phyloP scores from a whole-genome alignment of 2,329 filamentous ascomycete species.

The Didymella keratinophila region DNA sequence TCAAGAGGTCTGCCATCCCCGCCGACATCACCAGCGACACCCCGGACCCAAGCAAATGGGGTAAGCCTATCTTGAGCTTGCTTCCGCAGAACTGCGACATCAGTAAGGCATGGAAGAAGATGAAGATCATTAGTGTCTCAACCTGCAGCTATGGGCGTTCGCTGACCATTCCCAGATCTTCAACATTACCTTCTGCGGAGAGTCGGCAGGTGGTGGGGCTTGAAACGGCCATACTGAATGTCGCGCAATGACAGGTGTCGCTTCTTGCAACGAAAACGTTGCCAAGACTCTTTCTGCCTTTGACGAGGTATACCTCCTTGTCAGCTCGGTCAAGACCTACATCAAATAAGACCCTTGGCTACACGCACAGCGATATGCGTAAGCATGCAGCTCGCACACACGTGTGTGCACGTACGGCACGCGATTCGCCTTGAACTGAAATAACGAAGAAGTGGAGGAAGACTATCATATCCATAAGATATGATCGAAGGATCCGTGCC shows the following conservation, averaged over 20 bases:
- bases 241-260: conserved; percentile 52
- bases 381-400: background rate
- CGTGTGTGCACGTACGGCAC: too few relatives aligned
- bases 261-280: conserved; percentile 45
- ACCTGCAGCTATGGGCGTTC: background rate
- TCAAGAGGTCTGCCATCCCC: conserved; percentile 56
- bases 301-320: conserved; percentile 30
- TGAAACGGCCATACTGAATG: conserved; percentile 56
- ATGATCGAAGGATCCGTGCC: background rate
- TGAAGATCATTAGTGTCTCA: conserved; percentile 25
- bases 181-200: conserved; percentile 60
- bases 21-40: conserved; percentile 52
- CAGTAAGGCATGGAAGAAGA: conserved; percentile 26
- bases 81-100: conserved; percentile 56
- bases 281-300: conserved; percentile 30
- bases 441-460: background rate
- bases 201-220: conserved; percentile 42
- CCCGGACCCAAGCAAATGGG: conserved; percentile 58
- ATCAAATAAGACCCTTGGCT: background rate
- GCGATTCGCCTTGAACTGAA: background rate
- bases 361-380: background rate
- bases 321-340: conserved; percentile 28
- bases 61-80: conserved; percentile 42
- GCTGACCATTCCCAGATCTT: conserved; percentile 41
- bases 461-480: background rate